These are phyloP conservation scores for Aureobasidium lini DNA, from an alignment of 2,329 filamentous ascomycete genomes.

Conservation along the genomic window DNA sequence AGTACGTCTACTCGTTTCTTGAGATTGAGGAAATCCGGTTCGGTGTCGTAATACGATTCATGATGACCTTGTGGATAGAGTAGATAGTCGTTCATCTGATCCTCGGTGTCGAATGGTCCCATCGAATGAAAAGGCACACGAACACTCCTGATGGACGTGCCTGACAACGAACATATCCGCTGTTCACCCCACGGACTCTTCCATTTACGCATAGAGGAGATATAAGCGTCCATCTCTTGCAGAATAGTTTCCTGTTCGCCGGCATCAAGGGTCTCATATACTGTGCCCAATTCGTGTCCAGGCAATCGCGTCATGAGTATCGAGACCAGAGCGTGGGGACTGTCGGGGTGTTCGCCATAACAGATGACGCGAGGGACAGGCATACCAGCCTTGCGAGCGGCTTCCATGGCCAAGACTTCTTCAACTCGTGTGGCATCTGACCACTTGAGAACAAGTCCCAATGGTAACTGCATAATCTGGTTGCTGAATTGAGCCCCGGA, in stretches of 20 bases:
- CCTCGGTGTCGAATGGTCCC: neutral
- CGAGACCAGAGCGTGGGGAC: neutral
- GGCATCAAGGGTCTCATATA: neutral
- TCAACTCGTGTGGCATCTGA: neutral
- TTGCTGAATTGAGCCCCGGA: neutral
- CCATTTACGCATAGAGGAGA: neutral
- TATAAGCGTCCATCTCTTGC: neutral
- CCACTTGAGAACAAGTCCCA: conserved; percentile 2
- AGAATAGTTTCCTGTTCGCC: neutral
- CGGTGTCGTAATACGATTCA: no score
- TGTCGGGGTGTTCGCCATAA: neutral
- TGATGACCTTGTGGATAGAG: neutral
- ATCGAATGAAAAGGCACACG: neutral
- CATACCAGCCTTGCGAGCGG: neutral
- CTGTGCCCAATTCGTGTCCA: neutral
- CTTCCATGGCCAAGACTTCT: neutral
- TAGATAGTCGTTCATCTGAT: neutral
- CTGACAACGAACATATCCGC: neutral
- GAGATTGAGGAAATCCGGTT: neutral
- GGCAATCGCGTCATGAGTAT: neutral
- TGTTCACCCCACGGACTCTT: neutral
- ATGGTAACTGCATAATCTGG: conserved; percentile 11
- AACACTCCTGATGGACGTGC: neutral
- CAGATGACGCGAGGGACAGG: neutral
- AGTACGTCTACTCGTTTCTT: neutral